These are phyloP conservation scores for Boletus reticulatus DNA, from an alignment of 768 basidiomycete species.

Conservation along the genomic window DNA sequence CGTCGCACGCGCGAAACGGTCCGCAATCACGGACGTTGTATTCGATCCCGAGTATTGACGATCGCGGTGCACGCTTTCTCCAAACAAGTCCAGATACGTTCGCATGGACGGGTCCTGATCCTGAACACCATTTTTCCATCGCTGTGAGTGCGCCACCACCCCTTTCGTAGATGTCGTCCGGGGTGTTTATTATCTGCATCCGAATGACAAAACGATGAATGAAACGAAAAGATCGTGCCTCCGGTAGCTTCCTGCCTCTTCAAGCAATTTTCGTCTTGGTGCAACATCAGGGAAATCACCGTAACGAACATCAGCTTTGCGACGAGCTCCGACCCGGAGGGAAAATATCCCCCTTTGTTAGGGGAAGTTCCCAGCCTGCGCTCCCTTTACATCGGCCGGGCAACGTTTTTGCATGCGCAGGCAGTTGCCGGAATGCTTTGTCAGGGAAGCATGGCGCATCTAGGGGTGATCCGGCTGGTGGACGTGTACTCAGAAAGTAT, in stretches of 20 bases:
- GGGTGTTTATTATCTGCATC: neutral
- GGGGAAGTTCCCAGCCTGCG: conserved; percentile 39
- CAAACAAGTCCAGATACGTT: conserved; percentile 44
- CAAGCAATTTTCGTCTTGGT: conserved; percentile 35
- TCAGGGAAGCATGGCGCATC: conserved; percentile 16
- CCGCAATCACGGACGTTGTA: neutral
- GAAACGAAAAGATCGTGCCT: conserved; percentile 23
- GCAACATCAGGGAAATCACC: conserved; percentile 42
- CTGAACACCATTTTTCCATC: conserved; percentile 60
- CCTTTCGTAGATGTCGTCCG: neutral
- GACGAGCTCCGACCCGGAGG: conserved; percentile 13
- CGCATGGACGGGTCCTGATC: conserved; percentile 60
- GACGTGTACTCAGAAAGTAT: conserved; percentile 57
- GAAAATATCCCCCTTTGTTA: conserved; percentile 27
- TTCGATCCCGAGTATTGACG: neutral
- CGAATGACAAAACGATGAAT: neutral
- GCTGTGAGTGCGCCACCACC: conserved; percentile 40
- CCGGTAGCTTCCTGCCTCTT: conserved; percentile 24
- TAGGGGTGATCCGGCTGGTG: conserved; percentile 43
- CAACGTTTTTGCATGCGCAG: conserved; percentile 43
- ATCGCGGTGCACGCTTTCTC: neutral
- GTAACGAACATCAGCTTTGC: conserved; percentile 48
- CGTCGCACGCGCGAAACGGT: neutral
- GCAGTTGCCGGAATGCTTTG: conserved; percentile 39
- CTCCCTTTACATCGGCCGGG: conserved; percentile 49